Percentiles rank a stretch among this genome's conserved stretches.
phyloP scores from a whole-genome alignment of 164 flowering plant species.

The Amborella trichopoda region DNA sequence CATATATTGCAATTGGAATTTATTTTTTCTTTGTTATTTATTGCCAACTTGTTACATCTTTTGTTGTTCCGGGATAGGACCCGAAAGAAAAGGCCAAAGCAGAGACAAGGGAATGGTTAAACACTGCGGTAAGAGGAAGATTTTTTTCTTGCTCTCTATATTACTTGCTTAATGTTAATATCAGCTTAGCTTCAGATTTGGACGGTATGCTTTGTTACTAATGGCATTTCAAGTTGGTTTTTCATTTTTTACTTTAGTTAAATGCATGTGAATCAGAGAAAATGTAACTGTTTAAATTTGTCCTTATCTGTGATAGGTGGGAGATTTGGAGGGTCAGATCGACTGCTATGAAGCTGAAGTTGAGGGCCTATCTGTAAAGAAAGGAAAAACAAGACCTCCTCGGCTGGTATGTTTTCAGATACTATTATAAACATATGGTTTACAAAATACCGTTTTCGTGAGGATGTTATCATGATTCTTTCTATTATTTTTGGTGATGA shows the following conservation, averaged over 20 bases:
- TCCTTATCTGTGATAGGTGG: constrained; percentile 36
- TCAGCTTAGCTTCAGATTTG: too few species aligned
- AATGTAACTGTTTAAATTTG: not conserved
- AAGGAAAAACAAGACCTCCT: constrained; percentile 97
- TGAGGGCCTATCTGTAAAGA: constrained; percentile 85
- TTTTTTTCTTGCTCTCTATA: constrained; percentile 3
- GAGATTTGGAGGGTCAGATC: constrained; percentile 86
- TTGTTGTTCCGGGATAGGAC: constrained; percentile 39
- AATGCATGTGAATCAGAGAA: too few species aligned
- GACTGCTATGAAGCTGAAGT: constrained; percentile 93
- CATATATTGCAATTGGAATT: not conserved
- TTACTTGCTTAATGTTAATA: too few species aligned
- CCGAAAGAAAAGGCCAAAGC: constrained; percentile 97
- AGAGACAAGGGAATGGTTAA: constrained; percentile 98
- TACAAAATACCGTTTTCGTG: too few species aligned
- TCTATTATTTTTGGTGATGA: too few species aligned
- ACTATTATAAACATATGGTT: too few species aligned
- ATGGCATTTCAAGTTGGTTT: too few species aligned
- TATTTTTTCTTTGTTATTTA: not conserved
- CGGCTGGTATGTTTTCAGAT: constrained; percentile 87
- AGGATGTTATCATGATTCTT: too few species aligned
- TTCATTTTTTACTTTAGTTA: too few species aligned
- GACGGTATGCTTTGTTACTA: too few species aligned
- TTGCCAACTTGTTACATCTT: not conserved
- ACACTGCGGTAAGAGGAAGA: constrained; percentile 70